phyloP scores from a whole-genome alignment of 768 basidiomycete genomes.

The Mycena venus region DNA sequence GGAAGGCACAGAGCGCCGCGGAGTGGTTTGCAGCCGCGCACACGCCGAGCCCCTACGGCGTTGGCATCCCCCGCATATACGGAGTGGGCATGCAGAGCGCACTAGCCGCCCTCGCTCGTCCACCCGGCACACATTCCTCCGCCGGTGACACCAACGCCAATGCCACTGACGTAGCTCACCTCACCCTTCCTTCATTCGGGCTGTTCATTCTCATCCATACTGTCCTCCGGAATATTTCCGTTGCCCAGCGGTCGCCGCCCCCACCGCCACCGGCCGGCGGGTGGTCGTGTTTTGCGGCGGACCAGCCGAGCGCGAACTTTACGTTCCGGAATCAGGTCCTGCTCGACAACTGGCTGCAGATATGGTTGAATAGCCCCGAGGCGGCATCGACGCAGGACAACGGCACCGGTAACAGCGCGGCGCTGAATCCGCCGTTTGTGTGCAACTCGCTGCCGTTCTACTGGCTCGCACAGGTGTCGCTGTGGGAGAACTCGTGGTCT shows the following conservation, averaged over 20 bases:
- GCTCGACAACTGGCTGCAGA: constrained; percentile 71
- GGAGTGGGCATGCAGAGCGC: constrained; percentile 56
- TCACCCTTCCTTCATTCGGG: too few relatives aligned
- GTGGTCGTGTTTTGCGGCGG: background rate
- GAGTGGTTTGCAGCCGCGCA: constrained; percentile 65
- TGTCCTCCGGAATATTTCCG: constrained; percentile 59
- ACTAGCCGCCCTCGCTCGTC: constrained; percentile 44
- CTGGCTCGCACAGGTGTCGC: constrained; percentile 70
- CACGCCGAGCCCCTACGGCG: constrained; percentile 57
- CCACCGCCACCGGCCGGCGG: too few relatives aligned
- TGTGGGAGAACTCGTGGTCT: constrained; percentile 49
- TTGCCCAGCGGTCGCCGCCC: constrained; percentile 29
- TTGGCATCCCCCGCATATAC: constrained; percentile 47
- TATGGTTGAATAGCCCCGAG: constrained; percentile 63
- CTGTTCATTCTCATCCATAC: constrained; percentile 62
- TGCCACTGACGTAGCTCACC: constrained; percentile 45
- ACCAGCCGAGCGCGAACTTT: background rate
- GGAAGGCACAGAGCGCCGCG: constrained; percentile 58
- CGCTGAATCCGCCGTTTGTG: constrained; percentile 52
- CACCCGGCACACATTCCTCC: background rate
- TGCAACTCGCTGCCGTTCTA: constrained; percentile 68
- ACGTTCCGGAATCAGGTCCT: constrained; percentile 58
- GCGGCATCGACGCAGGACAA: constrained; percentile 42
- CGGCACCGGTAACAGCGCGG: background rate
- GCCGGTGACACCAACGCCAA: background rate